Percentiles rank a stretch among this genome's conserved stretches.
Evolutionary conservation across 257 asterid species (phyloP).

Genomic region (Nicotiana paniculata): DNA sequence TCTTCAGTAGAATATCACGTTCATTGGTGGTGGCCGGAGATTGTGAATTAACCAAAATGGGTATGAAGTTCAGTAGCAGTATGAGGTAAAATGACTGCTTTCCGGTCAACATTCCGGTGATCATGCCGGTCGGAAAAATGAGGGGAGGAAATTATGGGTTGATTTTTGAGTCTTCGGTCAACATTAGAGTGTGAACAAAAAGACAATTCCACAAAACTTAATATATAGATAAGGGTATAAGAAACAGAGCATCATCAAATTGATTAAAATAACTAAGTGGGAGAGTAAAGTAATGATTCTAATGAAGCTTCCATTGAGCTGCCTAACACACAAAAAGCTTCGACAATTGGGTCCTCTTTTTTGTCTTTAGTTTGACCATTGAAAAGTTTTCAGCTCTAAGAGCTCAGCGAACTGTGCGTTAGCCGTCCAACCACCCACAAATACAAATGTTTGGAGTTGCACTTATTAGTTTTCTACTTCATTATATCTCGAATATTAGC

Average conservation of each 20-base stretch:
- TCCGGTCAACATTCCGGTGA: not conserved
- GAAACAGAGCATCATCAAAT: not conserved
- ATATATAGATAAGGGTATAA: not conserved
- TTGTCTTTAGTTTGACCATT: not conserved
- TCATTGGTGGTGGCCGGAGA: constrained; percentile 30
- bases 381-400: not conserved
- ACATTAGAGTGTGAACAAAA: not conserved
- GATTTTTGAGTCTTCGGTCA: not conserved
- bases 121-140: not conserved
- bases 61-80: constrained; percentile 16
- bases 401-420: not conserved
- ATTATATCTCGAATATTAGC: too few species aligned
- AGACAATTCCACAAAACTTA: not conserved
- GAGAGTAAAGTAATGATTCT: not conserved
- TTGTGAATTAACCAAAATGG: constrained; percentile 39
- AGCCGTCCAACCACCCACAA: not conserved
- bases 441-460: too few species aligned
- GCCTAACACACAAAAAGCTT: not conserved
- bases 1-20: constrained; percentile 31
- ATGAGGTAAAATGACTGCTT: constrained; percentile 9
- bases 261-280: not conserved
- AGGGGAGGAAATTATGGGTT: not conserved
- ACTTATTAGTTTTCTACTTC: too few species aligned
- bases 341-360: not conserved
- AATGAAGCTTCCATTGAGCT: not conserved